Base-by-base conservation (phyloP, 2,329 filamentous ascomycete species). In the Penicillium sp. region DNA sequence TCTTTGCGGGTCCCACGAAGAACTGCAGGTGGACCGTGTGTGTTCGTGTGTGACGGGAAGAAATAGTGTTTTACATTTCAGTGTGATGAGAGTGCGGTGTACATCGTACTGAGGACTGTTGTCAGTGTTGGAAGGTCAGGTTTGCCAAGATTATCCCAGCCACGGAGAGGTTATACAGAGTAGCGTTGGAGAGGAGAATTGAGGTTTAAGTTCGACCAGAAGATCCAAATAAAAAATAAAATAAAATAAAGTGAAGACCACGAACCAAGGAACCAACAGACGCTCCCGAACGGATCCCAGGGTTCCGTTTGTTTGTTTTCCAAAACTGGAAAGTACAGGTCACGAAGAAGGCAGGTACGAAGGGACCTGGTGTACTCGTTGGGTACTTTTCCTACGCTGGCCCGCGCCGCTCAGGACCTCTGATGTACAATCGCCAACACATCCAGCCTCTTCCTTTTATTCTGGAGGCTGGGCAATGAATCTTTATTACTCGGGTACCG, bases 11-110 rank as follows among this genome's bases (percentile, higher is more conserved):
- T 42, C 52, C 52, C 10, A 32, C 47, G 43, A 42, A 47, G 34
- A 52, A 52, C 41, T 43, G 36, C 58, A 51, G 46, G 45, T 58
- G 55, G 57, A 41, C 55, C 51, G 53, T 59, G 52, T 56, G 18
- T 45, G 51, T 38, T 40, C 23, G 40, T 51, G 59, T 61, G 59
- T 58, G 52, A 61, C 57, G 45, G 49, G 47, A 23, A 23, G 3
- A 23, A 23, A 3, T 18, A 38, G 49, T 11, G 35, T 35, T 16
- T 40, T 32, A 5, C 36, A 19, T 19, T 30, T 18, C 27, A 30
- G 23, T 32, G 27, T 42, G 23, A 42, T 29, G 23, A 26, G 39
- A 39, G 39, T 40, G 13, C 18, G 19, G 19, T 23, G 40, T n/a
- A 18, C 14, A 30, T 10, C 32, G 11, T 34, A 34, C 11, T 34